Conservation (phyloP, 108 stramenopile species). For the Discostella pseudostelligera region DNA sequence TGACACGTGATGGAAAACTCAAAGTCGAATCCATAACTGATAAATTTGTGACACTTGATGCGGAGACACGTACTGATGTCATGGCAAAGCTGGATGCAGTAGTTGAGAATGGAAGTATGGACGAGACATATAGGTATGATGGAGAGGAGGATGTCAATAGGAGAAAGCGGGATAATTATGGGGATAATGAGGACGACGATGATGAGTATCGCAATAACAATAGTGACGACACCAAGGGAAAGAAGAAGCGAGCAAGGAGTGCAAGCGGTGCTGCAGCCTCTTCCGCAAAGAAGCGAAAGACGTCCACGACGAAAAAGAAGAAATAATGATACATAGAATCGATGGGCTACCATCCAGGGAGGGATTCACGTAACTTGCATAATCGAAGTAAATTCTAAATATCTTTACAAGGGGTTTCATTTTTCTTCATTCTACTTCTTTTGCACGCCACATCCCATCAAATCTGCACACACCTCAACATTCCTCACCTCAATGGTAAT, state of each 20-base stretch:
- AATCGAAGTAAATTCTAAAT: too few species aligned
- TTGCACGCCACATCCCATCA: too few species aligned
- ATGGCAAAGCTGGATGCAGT: slow-evolving; percentile 74
- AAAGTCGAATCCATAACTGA: slow-evolving; percentile 75
- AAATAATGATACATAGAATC: too few species aligned
- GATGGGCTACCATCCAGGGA: too few species aligned
- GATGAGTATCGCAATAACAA: not conserved
- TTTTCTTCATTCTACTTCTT: too few species aligned
- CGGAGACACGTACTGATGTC: slow-evolving; percentile 50
- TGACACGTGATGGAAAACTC: slow-evolving; percentile 42
- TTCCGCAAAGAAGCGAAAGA: slow-evolving; percentile 16
- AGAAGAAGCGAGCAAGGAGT: slow-evolving; percentile 6
- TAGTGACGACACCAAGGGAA: slow-evolving; percentile 8
- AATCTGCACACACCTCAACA: too few species aligned
- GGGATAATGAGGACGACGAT: slow-evolving; percentile 9
- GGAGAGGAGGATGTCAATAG: slow-evolving; percentile 55
- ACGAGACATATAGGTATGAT: slow-evolving; percentile 47
- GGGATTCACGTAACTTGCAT: too few species aligned
- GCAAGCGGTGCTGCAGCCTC: too few species aligned
- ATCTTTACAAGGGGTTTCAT: too few species aligned
- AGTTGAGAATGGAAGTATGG: slow-evolving; percentile 56
- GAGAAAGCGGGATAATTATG: not conserved
- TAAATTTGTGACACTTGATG: slow-evolving; percentile 67
- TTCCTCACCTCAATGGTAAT: too few species aligned
- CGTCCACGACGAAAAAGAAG: not conserved